Evolutionary conservation across 257 asterid genomes (phyloP).

Genomic region (Fraxinus excelsior): DNA sequence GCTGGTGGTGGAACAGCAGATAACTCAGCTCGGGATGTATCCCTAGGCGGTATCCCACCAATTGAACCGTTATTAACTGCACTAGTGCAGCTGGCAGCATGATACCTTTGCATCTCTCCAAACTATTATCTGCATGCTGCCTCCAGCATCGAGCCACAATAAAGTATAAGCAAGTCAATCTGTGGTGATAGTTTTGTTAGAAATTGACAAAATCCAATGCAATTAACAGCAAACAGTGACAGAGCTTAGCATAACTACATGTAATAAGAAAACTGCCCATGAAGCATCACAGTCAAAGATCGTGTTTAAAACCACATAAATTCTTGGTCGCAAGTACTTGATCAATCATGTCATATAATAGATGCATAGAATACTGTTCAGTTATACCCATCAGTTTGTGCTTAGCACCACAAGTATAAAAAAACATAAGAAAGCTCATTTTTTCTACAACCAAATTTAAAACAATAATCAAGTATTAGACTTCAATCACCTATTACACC

Average conservation of each 20-base stretch:
- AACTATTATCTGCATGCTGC: constrained; percentile 94
- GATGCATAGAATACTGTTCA: neutral
- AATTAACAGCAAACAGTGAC: neutral
- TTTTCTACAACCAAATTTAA: neutral
- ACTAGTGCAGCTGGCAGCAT: constrained; percentile 90
- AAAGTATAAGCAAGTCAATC: constrained; percentile 41
- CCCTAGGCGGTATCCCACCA: constrained; percentile 79
- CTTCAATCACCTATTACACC: neutral
- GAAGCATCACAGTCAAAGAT: neutral
- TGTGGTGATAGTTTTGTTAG: constrained; percentile 24
- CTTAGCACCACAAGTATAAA: constrained; percentile 14
- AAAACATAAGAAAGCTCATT: neutral
- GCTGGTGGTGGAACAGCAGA: constrained; percentile 67
- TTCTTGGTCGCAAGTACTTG: constrained; percentile 7
- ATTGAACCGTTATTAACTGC: constrained; percentile 85
- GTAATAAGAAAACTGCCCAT: neutral
- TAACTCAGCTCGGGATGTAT: constrained; percentile 70
- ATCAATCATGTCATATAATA: neutral
- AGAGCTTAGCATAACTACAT: constrained; percentile 5
- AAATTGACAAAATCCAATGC: constrained; percentile 13
- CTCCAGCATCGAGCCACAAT: constrained; percentile 82
- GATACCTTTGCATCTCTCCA: constrained; percentile 99
- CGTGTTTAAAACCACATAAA: neutral
- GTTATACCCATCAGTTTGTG: neutral
- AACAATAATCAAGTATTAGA: neutral